Evolutionary conservation across 768 basidiomycete genomes (phyloP), one percentile per base, ranked within the genome.

Genomic region (Lentinula detonsa): DNA sequence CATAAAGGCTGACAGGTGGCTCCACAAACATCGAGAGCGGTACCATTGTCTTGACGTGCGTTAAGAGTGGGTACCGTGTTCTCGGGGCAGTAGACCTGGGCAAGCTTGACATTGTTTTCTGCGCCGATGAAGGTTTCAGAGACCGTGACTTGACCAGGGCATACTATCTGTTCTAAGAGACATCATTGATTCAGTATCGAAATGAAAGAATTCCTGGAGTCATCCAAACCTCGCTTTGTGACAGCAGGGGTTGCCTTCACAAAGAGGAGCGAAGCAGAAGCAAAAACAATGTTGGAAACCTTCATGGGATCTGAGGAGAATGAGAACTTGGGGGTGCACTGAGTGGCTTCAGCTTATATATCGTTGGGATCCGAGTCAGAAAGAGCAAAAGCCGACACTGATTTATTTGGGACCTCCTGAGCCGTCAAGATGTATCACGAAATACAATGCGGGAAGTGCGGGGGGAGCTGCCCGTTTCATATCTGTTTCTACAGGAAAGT

Each of bases 101-200:
- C 71, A 23, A 78, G 67, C 61, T 76, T 74, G 48, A 82, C 81
- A 54, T 81, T 73, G 57, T 71, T 73, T 62, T 77, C 70, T 64
- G 73, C 66, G 23, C 79, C 79, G 56, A 81, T 79, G 65, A 68
- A 77, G 2, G 63, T 62, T 59, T 75, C 68, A 2, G 70, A 68
- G 28, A 59, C 31, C 8, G 42, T 45, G 48, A 50, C 37, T 50
- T 59, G 33, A 45, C 57, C 57, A n/a, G 43, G 15, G 46, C 57
- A 59, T 6, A 56, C 57, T 48, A 48, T 48, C 21, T 48, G 46
- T 18, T 48, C 46, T 48, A 7, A 23, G 21, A 4, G n/a, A 11
- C 9, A 23, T 21, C 5, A 37, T 2, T 8, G 21, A 28, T 21
- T 23, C 46, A 48, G 46, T 2, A 21, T 21, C 21, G 21, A 48